phyloP scores from a whole-genome alignment of 2,329 filamentous ascomycete species.

The Akanthomyces uredinophilus region DNA sequence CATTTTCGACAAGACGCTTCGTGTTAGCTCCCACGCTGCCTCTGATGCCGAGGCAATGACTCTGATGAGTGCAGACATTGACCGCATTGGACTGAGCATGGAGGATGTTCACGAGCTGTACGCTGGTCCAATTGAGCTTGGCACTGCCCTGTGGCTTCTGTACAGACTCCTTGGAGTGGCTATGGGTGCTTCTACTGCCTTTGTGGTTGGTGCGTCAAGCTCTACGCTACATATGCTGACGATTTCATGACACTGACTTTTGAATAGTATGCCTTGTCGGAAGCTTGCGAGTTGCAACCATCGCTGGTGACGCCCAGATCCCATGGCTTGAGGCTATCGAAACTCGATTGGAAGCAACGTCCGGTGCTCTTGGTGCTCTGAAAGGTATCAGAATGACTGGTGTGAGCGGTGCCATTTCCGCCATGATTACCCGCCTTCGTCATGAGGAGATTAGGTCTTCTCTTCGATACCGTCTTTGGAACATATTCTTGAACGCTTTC shows the following conservation, averaged over 20 bases:
- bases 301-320: slow-evolving; percentile 20
- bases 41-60: slow-evolving; percentile 33
- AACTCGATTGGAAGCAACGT: slow-evolving; percentile 21
- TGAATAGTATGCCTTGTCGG: slow-evolving; percentile 13
- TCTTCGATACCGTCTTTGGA: slow-evolving; percentile 22
- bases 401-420: slow-evolving; percentile 28
- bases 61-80: slow-evolving; percentile 41
- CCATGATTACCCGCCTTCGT: slow-evolving; percentile 30
- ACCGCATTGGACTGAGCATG: slow-evolving; percentile 26
- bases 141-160: slow-evolving; percentile 30
- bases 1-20: slow-evolving; percentile 43
- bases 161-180: slow-evolving; percentile 22
- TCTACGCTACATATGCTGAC: background rate
- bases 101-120: slow-evolving; percentile 30
- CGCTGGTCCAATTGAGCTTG: slow-evolving; percentile 30
- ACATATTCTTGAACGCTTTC: slow-evolving; percentile 15
- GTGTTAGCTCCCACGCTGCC: slow-evolving; percentile 24
- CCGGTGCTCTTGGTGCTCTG: slow-evolving; percentile 26
- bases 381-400: slow-evolving; percentile 40
- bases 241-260: background rate
- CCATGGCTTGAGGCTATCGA: slow-evolving; percentile 26
- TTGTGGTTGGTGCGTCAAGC: slow-evolving; percentile 17
- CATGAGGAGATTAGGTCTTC: slow-evolving; percentile 30
- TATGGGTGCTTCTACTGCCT: slow-evolving; percentile 20
- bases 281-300: slow-evolving; percentile 21